Conservation (phyloP, 176 grass and related monocot species). For the Carex parvula region DNA sequence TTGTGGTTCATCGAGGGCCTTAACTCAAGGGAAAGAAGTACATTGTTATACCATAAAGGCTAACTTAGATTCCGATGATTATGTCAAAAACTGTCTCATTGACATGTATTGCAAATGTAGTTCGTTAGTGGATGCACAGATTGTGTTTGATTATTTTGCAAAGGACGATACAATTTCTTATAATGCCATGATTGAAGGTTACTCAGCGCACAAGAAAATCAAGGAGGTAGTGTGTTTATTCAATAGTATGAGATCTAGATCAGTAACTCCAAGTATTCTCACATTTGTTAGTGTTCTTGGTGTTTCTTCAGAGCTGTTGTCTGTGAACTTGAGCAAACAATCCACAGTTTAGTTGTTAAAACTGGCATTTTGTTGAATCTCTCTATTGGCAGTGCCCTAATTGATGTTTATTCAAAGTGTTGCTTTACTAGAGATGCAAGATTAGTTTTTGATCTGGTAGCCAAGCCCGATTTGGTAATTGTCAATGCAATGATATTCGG, state of each 20-base stretch:
- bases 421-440: constrained; percentile 54
- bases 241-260: constrained; percentile 53
- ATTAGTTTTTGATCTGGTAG: constrained; percentile 47
- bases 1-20: constrained; percentile 42
- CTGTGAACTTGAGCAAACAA: constrained; percentile 59
- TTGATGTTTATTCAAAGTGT: constrained; percentile 79
- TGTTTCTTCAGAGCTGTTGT: constrained; percentile 43
- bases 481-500: constrained; percentile 85
- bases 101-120: constrained; percentile 76
- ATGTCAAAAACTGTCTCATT: constrained; percentile 78
- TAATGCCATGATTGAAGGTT: constrained; percentile 87
- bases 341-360: constrained; percentile 64
- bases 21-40: constrained; percentile 61
- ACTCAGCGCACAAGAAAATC: constrained; percentile 46
- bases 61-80: constrained; percentile 45
- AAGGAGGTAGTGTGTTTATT: constrained; percentile 45
- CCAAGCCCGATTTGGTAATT: constrained; percentile 56
- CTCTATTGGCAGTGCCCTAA: constrained; percentile 56
- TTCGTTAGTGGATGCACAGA: constrained; percentile 44
- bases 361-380: constrained; percentile 45
- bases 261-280: constrained; percentile 40
- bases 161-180: constrained; percentile 53
- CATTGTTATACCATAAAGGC: constrained; percentile 64
- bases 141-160: constrained; percentile 47
- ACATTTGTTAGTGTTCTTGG: constrained; percentile 72